Conservation (phyloP, 2,329 filamentous ascomycete genomes). For the Ophiocordyceps camponoti-rufipedis region DNA sequence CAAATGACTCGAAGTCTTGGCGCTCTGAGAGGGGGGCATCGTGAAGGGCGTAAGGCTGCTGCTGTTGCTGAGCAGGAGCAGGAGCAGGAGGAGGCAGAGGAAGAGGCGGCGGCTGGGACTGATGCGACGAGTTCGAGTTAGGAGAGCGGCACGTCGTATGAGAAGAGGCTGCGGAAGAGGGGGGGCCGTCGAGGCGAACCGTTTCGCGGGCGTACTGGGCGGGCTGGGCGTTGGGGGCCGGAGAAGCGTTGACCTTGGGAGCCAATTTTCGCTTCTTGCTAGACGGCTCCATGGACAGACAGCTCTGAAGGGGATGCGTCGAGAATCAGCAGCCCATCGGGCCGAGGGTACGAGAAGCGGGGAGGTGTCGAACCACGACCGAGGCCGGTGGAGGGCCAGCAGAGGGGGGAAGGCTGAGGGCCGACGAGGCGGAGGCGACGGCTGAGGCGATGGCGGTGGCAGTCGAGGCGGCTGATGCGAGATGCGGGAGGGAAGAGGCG, state of each 20-base stretch:
- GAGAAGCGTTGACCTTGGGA: slow-evolving; percentile 19
- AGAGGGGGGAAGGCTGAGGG: neutral
- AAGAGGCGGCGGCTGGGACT: neutral
- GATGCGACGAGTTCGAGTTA: neutral
- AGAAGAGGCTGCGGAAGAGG: neutral
- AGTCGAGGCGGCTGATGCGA: neutral
- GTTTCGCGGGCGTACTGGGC: slow-evolving; percentile 15
- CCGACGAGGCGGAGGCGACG: neutral
- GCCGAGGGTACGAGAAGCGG: neutral
- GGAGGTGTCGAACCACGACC: neutral
- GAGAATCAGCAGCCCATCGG: neutral
- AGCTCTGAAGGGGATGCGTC: neutral
- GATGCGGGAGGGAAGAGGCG: neutral
- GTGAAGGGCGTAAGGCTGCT: slow-evolving; percentile 18
- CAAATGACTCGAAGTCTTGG: slow-evolving; percentile 48
- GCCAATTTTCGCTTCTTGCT: slow-evolving; percentile 25
- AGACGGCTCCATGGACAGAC: slow-evolving; percentile 21
- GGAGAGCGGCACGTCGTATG: neutral
- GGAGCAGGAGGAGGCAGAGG: no score
- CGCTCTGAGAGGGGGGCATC: slow-evolving; percentile 26
- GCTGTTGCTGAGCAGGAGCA: slow-evolving; percentile 2
- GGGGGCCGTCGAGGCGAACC: slow-evolving; percentile 11
- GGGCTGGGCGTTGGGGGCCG: slow-evolving; percentile 13
- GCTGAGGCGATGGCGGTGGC: neutral
- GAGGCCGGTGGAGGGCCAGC: neutral